These are phyloP conservation scores for Torulaspora maleeae DNA, from an alignment of 805 yeast species.

Conservation along the genomic window DNA sequence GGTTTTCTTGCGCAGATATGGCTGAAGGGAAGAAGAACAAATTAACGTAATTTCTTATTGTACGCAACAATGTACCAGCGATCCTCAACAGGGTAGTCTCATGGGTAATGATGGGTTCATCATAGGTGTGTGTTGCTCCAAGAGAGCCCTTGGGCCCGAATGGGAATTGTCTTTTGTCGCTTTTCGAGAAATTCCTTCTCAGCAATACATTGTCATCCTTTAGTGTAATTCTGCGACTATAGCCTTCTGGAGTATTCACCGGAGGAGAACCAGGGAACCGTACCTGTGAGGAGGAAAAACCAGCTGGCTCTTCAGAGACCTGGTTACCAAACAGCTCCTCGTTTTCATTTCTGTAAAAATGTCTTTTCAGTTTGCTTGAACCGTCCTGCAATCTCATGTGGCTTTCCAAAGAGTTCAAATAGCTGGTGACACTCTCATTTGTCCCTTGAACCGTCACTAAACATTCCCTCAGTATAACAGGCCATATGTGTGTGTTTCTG, in stretches of 20 bases:
- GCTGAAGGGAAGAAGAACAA: conserved; percentile 29
- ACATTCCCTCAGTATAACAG: conserved; percentile 56
- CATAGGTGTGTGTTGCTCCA: conserved; percentile 16
- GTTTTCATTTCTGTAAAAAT: conserved; percentile 5
- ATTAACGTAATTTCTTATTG: conserved; percentile 11
- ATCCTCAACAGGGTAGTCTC: conserved; percentile 24
- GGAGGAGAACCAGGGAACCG: conserved; percentile 22
- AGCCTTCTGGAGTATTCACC: conserved; percentile 3
- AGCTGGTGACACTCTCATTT: conserved; percentile 36
- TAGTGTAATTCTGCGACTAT: conserved; percentile 23
- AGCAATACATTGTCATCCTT: conserved; percentile 24
- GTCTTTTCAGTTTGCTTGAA: conserved; percentile 3
- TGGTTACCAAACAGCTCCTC: conserved; percentile 37
- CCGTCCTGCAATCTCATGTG: conserved; percentile 15
- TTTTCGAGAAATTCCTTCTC: conserved; percentile 9
- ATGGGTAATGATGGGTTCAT: conserved; percentile 27
- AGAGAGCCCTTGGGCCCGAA: conserved; percentile 4
- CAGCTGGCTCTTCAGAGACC: conserved; percentile 19
- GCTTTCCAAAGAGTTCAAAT: conserved; percentile 20
- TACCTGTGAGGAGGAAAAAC: conserved; percentile 7
- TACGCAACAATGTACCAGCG: conserved; percentile 10
- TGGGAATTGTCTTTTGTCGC: conserved; percentile 3
- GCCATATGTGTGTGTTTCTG: conserved; percentile 50
- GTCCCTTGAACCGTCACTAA: conserved; percentile 48
- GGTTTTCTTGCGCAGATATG: conserved; percentile 11